A percentile compares a stretch with the other conserved stretches of the same genome.
Conservation (phyloP, 108 stramenopile species). For the Bacterosira constricta region DNA sequence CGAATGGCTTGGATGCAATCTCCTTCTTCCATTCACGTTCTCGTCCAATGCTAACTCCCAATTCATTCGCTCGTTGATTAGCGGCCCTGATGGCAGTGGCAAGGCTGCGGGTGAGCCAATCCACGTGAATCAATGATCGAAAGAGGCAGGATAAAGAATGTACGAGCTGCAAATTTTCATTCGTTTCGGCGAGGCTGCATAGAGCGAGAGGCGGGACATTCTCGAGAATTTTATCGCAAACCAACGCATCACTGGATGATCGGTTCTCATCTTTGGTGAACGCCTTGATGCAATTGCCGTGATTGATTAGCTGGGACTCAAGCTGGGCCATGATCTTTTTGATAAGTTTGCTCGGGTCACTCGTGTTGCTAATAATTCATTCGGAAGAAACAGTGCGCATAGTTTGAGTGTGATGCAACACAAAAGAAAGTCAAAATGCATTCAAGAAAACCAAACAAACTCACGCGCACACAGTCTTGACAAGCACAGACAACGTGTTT, state of each 20-base stretch:
- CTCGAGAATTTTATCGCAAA: conserved; percentile 54
- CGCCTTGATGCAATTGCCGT: conserved; percentile 20
- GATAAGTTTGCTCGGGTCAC: conserved; percentile 64
- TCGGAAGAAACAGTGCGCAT: background rate
- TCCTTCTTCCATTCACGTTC: conserved; percentile 79
- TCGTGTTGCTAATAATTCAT: conserved; percentile 34
- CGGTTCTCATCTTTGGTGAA: conserved; percentile 1
- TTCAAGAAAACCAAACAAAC: background rate
- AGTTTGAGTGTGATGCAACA: background rate
- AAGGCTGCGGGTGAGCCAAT: conserved; percentile 69
- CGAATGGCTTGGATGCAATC: conserved; percentile 60
- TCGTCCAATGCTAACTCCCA: conserved; percentile 51
- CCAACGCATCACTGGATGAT: conserved; percentile 1
- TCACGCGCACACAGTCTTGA: conserved; percentile 58
- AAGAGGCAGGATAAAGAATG: conserved; percentile 49
- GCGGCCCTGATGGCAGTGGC: conserved; percentile 65
- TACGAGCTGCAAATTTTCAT: conserved; percentile 9
- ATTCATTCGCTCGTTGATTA: conserved; percentile 56
- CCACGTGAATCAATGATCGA: conserved; percentile 52
- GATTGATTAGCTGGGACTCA: conserved; percentile 39
- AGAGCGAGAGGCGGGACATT: conserved; percentile 61
- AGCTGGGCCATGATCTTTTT: conserved; percentile 56
- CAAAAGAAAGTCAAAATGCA: background rate
- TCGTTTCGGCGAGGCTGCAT: conserved; percentile 38
- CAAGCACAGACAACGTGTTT: conserved; percentile 57